phyloP scores from a whole-genome alignment of 1,284 basidiomycete species.

The Phlebopus sp. region DNA sequence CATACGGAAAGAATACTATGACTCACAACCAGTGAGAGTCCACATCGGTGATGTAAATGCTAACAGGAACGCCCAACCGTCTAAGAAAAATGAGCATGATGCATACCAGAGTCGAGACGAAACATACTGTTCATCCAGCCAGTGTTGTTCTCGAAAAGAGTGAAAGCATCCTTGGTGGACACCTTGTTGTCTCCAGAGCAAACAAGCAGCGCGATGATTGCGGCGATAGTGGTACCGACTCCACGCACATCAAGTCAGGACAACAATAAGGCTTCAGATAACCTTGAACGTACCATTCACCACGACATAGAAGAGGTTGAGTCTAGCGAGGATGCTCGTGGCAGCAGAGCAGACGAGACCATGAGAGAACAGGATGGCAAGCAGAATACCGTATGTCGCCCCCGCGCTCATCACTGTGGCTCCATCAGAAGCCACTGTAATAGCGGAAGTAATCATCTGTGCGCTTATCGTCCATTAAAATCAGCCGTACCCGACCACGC shows the following conservation, averaged over 20 bases:
- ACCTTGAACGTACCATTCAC: conserved; percentile 48
- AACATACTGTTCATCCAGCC: conserved; percentile 59
- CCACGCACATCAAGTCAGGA: conserved; percentile 8
- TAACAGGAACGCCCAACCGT: conserved; percentile 70
- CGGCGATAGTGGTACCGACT: conserved; percentile 61
- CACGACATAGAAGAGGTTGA: conserved; percentile 67
- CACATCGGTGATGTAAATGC: conserved; percentile 76
- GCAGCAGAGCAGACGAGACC: conserved; percentile 70
- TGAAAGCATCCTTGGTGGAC: conserved; percentile 66
- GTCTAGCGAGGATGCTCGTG: conserved; percentile 59
- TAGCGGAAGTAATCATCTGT: conserved; percentile 73
- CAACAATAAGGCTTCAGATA: neutral
- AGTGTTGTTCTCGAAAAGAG: conserved; percentile 66
- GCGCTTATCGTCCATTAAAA: conserved; percentile 38
- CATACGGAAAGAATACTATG: neutral
- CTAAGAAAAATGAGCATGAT: conserved; percentile 31
- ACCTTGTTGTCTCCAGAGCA: conserved; percentile 54
- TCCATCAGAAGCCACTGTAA: conserved; percentile 59
- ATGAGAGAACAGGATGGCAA: conserved; percentile 60
- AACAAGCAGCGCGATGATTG: conserved; percentile 58
- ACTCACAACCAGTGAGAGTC: conserved; percentile 71
- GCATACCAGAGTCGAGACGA: neutral
- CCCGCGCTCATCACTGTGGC: conserved; percentile 50
- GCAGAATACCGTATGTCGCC: conserved; percentile 63
- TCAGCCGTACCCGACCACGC: neutral